These are phyloP conservation scores for Fraxinus nigra DNA, from an alignment of 305 asterid species.

Conservation along the genomic window DNA sequence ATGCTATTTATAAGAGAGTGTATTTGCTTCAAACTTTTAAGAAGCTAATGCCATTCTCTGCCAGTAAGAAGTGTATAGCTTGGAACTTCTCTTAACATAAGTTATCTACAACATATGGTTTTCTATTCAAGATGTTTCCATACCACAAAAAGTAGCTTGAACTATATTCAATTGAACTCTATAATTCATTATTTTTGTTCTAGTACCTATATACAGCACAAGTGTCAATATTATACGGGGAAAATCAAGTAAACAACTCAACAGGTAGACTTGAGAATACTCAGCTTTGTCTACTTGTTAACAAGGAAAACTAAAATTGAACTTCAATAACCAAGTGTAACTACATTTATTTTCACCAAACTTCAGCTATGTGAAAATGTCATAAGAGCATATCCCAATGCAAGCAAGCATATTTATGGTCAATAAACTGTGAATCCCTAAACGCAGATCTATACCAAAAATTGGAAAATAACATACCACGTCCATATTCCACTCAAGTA, in stretches of 20 bases:
- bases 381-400: not conserved
- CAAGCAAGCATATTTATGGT: not conserved
- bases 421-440: not conserved
- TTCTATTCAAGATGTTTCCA: not conserved
- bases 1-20: not conserved
- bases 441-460: not conserved
- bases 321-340: not conserved
- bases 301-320: not conserved
- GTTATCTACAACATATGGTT: not conserved
- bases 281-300: not conserved
- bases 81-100: not conserved
- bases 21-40: not conserved
- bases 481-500: not conserved
- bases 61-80: not conserved
- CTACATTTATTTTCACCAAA: not conserved
- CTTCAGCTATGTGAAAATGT: not conserved
- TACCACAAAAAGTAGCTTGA: not conserved
- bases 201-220: not conserved
- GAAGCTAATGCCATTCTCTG: not conserved
- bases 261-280: not conserved
- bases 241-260: not conserved
- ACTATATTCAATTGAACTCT: not conserved
- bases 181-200: not conserved
- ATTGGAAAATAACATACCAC: not conserved
- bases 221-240: not conserved